phyloP scores from a whole-genome alignment of 345 rosid species.

The Hevea brasiliensis region DNA sequence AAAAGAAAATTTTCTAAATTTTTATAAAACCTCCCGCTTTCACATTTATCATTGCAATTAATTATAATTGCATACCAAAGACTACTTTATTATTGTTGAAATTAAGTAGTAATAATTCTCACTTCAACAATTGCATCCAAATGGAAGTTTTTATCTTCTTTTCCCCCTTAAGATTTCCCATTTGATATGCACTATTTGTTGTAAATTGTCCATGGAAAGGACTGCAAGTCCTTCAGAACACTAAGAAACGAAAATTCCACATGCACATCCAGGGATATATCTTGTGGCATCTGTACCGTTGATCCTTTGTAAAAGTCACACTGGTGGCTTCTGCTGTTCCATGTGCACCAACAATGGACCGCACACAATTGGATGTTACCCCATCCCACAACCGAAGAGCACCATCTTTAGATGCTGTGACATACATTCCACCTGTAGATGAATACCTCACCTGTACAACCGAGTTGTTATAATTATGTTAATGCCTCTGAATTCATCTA shows the following conservation, averaged over 20 bases:
- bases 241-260: slow-evolving; percentile 1
- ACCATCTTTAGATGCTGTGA: slow-evolving; percentile 86
- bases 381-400: slow-evolving; percentile 77
- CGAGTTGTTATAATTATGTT: slow-evolving; percentile 8
- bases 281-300: slow-evolving; percentile 44
- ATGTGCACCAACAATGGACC: slow-evolving; percentile 67
- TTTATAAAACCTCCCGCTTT: not conserved
- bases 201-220: not conserved
- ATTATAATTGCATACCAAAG: not conserved
- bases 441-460: slow-evolving; percentile 77
- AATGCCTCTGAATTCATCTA: slow-evolving; percentile 4
- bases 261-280: not conserved
- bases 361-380: slow-evolving; percentile 59
- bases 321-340: slow-evolving; percentile 73
- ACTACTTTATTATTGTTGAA: not conserved
- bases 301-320: slow-evolving; percentile 73
- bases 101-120: not conserved
- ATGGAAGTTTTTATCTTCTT: not conserved
- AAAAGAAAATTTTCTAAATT: not conserved
- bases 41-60: not conserved
- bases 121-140: not conserved
- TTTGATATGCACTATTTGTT: not conserved
- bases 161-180: not conserved
- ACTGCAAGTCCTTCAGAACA: not conserved
- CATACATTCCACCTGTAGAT: slow-evolving; percentile 69